Evolutionary conservation across 2,329 filamentous ascomycete species (phyloP).

Genomic region (Akanthomyces uredinophilus): DNA sequence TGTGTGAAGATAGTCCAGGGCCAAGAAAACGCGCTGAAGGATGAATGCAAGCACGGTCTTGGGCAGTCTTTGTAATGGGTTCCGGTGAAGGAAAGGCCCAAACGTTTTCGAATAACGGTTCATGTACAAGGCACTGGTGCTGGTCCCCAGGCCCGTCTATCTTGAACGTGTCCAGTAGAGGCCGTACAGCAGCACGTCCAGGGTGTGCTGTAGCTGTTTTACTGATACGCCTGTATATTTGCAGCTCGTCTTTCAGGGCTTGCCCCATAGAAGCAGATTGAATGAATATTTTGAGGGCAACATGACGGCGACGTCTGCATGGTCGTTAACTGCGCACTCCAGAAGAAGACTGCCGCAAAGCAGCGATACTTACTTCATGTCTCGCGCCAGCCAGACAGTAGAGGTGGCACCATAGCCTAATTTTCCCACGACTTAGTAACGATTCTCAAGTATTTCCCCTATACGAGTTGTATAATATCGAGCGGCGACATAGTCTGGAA

Average conservation of each 20-base stretch:
- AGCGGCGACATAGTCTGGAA: constrained; percentile 20
- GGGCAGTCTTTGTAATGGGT: neutral
- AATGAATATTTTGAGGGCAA: constrained; percentile 31
- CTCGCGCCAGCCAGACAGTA: constrained; percentile 24
- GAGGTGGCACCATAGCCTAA: constrained; percentile 25
- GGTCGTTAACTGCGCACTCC: neutral
- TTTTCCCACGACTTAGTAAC: constrained; percentile 24
- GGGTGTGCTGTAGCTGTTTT: neutral
- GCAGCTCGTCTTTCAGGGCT: constrained; percentile 31
- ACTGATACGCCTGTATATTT: constrained; percentile 29
- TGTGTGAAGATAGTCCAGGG: constrained; percentile 41
- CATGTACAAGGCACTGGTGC: neutral
- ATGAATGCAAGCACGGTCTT: constrained; percentile 24
- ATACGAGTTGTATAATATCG: constrained; percentile 22
- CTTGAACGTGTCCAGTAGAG: neutral
- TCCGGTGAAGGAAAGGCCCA: neutral
- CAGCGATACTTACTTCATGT: constrained; percentile 18
- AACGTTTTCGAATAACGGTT: neutral
- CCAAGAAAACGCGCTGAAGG: constrained; percentile 36
- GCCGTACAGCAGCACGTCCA: neutral
- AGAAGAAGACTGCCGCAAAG: neutral
- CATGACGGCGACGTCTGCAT: constrained; percentile 21
- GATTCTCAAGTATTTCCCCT: constrained; percentile 20
- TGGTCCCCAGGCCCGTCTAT: neutral
- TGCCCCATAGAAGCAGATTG: constrained; percentile 21